Conservation (phyloP, 495 filamentous ascomycete species). For the Lichina pygmaea region DNA sequence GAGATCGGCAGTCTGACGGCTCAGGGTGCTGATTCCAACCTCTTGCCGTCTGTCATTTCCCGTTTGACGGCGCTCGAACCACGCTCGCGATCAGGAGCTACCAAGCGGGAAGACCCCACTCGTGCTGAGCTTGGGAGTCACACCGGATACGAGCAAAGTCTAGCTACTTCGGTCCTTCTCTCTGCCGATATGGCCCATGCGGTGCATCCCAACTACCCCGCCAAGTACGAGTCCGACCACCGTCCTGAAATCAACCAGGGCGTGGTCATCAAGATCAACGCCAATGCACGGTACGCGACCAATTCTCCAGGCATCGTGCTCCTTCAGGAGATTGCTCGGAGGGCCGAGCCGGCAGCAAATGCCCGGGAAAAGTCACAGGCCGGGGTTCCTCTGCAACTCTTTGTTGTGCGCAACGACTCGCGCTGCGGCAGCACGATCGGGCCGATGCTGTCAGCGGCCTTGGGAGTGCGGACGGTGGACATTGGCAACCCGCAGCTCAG, state of each 20-base stretch:
- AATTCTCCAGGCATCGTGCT: constrained; percentile 89
- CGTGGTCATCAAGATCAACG: constrained; percentile 91
- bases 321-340: constrained; percentile 59
- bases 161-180: constrained; percentile 76
- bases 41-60: constrained; percentile 68
- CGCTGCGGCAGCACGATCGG: constrained; percentile 91
- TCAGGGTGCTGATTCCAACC: constrained; percentile 80
- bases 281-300: constrained; percentile 85
- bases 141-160: constrained; percentile 82
- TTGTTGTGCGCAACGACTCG: constrained; percentile 88
- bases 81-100: too few relatives aligned
- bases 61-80: constrained; percentile 32
- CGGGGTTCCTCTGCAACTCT: constrained; percentile 69
- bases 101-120: constrained; percentile 4
- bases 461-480: constrained; percentile 74
- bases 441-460: constrained; percentile 64
- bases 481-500: constrained; percentile 85
- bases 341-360: constrained; percentile 17
- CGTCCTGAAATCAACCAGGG: constrained; percentile 90
- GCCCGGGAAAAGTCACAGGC: constrained; percentile 13
- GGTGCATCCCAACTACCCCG: constrained; percentile 77
- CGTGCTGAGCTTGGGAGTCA: constrained; percentile 16
- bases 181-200: constrained; percentile 96
- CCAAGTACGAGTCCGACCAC: constrained; percentile 77
- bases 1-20: constrained; percentile 81